Evolutionary conservation across 1,284 basidiomycete genomes (phyloP).

Genomic region (Pascua guehoae): DNA sequence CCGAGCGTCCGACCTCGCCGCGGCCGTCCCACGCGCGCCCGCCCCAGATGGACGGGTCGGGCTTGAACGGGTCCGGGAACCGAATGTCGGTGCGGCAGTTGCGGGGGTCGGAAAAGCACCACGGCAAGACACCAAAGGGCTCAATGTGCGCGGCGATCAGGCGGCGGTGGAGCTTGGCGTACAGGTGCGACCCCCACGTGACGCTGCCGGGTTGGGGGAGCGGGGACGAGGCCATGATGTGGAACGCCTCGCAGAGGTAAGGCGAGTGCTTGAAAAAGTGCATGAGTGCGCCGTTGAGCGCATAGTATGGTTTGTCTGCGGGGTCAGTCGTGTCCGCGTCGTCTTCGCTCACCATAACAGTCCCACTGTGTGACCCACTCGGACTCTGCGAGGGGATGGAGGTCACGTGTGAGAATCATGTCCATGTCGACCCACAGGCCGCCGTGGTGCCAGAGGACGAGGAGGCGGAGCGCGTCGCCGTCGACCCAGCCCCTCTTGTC

Average conservation of each 20-base stretch:
- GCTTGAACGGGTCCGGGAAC: constrained; percentile 78
- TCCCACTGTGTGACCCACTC: constrained; percentile 97
- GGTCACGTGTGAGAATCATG: constrained; percentile 75
- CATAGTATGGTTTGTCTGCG: constrained; percentile 75
- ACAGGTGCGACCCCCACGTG: constrained; percentile 87
- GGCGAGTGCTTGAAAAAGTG: constrained; percentile 81
- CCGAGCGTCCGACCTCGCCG: constrained; percentile 51
- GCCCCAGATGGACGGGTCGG: constrained; percentile 60
- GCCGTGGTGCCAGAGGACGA: constrained; percentile 83
- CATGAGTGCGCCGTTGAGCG: constrained; percentile 89
- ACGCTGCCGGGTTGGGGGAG: constrained; percentile 73
- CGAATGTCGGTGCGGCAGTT: constrained; percentile 86
- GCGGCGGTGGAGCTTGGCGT: constrained; percentile 79
- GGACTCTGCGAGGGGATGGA: constrained; percentile 76
- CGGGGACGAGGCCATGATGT: constrained; percentile 72
- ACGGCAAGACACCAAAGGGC: constrained; percentile 86
- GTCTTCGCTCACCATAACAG: constrained; percentile 69
- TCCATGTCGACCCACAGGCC: constrained; percentile 97
- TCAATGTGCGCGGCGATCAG: constrained; percentile 66
- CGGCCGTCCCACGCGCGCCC: constrained; percentile 62
- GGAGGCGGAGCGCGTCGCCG: constrained; percentile 76
- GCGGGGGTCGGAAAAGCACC: constrained; percentile 84
- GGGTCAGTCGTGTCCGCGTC: background rate
- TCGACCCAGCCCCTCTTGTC: constrained; percentile 88
- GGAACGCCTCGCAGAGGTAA: constrained; percentile 90